phyloP scores from a whole-genome alignment of 257 asterid species.

The Gentiana straminea region DNA sequence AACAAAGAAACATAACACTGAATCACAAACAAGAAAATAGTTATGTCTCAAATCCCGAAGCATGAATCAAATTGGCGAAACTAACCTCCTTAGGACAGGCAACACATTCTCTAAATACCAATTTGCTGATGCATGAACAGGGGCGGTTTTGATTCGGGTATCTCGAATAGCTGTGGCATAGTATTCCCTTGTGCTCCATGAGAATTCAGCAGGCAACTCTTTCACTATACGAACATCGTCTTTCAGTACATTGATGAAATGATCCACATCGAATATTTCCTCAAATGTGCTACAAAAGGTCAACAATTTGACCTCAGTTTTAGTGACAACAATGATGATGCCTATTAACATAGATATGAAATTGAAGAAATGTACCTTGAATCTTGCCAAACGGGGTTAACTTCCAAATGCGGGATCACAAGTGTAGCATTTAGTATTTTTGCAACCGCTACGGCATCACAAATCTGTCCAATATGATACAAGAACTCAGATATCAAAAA shows the following conservation, averaged over 20 bases:
- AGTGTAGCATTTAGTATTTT: constrained; percentile 96
- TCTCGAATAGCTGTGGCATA: constrained; percentile 86
- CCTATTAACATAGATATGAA: neutral
- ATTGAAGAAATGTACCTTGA: constrained; percentile 38
- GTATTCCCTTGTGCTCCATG: constrained; percentile 96
- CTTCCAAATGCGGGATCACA: constrained; percentile 82
- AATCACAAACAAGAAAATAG: too few species aligned
- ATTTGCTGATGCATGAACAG: constrained; percentile 91
- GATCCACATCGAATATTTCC: constrained; percentile 96
- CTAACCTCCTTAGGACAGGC: constrained; percentile 77
- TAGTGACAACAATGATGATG: neutral
- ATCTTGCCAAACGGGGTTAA: constrained; percentile 95
- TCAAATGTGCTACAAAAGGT: constrained; percentile 52
- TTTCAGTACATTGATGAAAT: constrained; percentile 76
- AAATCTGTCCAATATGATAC: constrained; percentile 37
- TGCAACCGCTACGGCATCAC: constrained; percentile 98
- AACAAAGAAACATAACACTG: too few species aligned
- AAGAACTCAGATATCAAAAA: constrained; percentile 2
- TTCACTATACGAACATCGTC: constrained; percentile 65
- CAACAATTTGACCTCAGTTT: constrained; percentile 1
- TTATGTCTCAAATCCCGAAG: too few species aligned
- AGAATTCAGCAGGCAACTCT: constrained; percentile 80
- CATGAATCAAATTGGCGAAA: too few species aligned
- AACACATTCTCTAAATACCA: constrained; percentile 86
- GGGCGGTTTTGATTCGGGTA: constrained; percentile 83